phyloP scores from a whole-genome alignment of 768 basidiomycete genomes.

The Mrakia blollopis region DNA sequence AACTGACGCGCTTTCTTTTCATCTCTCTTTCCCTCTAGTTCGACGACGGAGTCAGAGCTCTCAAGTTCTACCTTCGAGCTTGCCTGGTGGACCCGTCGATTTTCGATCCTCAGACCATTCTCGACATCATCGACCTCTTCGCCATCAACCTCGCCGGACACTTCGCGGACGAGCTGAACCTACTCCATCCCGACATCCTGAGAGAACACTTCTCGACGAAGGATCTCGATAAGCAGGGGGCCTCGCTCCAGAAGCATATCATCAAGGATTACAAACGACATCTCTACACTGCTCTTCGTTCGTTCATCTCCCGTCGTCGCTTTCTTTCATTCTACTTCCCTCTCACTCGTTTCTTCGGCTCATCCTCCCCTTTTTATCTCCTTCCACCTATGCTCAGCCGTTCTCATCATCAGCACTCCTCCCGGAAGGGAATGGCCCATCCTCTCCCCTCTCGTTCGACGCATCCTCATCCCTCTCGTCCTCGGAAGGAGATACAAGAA shows the following conservation, averaged over 20 bases:
- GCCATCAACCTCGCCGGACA: constrained; percentile 1
- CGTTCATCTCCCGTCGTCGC: too few species aligned
- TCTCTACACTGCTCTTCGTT: constrained; percentile 24
- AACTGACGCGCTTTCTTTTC: background rate
- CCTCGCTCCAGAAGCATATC: background rate
- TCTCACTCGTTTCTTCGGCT: too few species aligned
- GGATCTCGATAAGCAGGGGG: constrained; percentile 12
- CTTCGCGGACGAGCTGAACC: constrained; percentile 17
- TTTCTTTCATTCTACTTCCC: too few species aligned
- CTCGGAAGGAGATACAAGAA: constrained; percentile 7
- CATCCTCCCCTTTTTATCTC: too few species aligned
- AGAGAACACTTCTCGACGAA: constrained; percentile 7
- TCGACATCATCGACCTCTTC: constrained; percentile 16
- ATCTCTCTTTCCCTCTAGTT: background rate
- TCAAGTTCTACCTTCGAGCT: constrained; percentile 14
- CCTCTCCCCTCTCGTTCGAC: background rate
- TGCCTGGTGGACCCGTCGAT: constrained; percentile 14
- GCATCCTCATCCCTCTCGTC: constrained; percentile 6
- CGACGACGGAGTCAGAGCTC: constrained; percentile 6
- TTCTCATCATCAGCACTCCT: constrained; percentile 17
- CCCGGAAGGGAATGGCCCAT: background rate
- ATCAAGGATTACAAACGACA: constrained; percentile 20
- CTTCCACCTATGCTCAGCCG: background rate
- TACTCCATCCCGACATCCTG: constrained; percentile 9
- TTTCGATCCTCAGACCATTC: background rate